Conservation (phyloP, 345 rosid species). For the Carallia brachiata region DNA sequence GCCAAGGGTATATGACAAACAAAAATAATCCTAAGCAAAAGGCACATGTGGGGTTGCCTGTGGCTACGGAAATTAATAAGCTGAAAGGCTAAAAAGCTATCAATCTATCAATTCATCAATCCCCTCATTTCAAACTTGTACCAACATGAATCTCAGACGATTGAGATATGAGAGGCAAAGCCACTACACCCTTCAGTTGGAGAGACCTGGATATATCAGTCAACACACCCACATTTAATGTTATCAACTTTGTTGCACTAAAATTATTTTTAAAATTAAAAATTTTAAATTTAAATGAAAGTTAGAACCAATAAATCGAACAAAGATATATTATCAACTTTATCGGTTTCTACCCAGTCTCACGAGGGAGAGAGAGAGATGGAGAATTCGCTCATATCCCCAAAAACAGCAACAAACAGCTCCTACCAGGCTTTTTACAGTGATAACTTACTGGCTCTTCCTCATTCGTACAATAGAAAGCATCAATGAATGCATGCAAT, state of each 20-base stretch:
- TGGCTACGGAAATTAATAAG: no score
- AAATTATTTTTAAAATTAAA: neutral
- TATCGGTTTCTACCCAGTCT: constrained; percentile 33
- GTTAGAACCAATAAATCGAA: no score
- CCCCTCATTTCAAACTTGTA: neutral
- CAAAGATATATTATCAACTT: constrained; percentile 13
- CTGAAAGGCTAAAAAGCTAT: neutral
- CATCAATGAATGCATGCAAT: constrained; percentile 20
- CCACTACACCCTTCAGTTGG: neutral
- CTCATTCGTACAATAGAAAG: constrained; percentile 22
- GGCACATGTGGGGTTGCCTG: constrained; percentile 15
- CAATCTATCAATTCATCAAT: neutral
- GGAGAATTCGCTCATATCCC: constrained; percentile 25
- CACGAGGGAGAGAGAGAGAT: constrained; percentile 7
- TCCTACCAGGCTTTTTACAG: constrained; percentile 44
- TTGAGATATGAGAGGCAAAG: neutral
- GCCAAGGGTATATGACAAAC: neutral
- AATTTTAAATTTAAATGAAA: no score
- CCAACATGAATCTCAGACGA: neutral
- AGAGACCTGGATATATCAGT: constrained; percentile 6
- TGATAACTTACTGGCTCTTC: constrained; percentile 21
- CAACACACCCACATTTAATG: constrained; percentile 10
- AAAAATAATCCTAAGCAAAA: neutral
- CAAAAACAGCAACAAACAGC: constrained; percentile 40
- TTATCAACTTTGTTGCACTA: constrained; percentile 27